Conservation (phyloP, 2,329 filamentous ascomycete genomes). For the Penicillium italicum region DNA sequence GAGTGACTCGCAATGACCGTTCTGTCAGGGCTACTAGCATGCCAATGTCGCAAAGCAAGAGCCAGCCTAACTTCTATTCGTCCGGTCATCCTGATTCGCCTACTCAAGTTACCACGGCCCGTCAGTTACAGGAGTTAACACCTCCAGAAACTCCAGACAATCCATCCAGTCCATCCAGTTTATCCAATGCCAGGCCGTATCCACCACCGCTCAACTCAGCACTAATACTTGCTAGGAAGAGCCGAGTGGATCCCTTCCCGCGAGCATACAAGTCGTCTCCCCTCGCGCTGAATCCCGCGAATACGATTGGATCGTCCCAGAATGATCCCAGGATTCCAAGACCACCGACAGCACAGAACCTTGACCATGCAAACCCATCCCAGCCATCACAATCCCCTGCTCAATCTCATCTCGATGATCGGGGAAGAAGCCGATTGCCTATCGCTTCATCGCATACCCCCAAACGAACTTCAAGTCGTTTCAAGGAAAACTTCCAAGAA, state of each 20-base stretch:
- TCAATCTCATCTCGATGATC: conserved; percentile 6
- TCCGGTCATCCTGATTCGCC: neutral
- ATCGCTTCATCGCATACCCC: neutral
- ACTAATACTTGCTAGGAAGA: conserved; percentile 4
- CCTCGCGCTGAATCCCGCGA: conserved; percentile 26
- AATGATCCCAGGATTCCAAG: neutral
- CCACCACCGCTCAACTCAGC: neutral
- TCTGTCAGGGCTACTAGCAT: neutral
- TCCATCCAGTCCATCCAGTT: neutral
- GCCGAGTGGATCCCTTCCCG: conserved; percentile 4
- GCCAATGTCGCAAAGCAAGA: neutral
- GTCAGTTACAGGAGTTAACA: conserved; percentile 7
- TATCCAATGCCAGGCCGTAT: neutral
- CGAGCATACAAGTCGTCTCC: conserved; percentile 34
- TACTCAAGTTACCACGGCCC: neutral
- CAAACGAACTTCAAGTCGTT: neutral
- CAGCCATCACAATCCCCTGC: conserved; percentile 4
- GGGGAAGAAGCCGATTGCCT: conserved; percentile 3
- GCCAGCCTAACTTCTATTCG: neutral
- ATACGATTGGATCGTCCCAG: conserved; percentile 9
- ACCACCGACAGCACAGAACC: neutral
- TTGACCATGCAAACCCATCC: neutral
- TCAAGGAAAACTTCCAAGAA: conserved; percentile 4
- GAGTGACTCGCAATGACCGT: neutral
- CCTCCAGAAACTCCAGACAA: neutral